Conservation (phyloP, 2,329 filamentous ascomycete species). For the Cryphonectria naterciae region DNA sequence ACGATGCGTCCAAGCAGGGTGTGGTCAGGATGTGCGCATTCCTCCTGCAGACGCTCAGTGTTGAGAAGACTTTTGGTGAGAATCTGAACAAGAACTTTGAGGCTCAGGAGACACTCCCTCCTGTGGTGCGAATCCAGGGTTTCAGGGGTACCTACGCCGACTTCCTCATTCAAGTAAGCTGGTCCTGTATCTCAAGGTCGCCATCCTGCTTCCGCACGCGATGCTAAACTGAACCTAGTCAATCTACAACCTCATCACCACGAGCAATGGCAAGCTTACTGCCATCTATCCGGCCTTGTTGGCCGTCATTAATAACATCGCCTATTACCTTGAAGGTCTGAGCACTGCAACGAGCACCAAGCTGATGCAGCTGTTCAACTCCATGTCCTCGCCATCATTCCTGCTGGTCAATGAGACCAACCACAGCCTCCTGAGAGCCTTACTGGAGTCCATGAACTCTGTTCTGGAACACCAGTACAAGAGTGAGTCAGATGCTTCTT, state of each 20-base stretch:
- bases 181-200: neutral
- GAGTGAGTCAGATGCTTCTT: constrained; percentile 55
- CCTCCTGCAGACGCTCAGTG: constrained; percentile 89
- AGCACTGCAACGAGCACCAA: constrained; percentile 77
- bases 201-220: constrained; percentile 25
- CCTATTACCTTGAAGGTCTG: constrained; percentile 79
- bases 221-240: constrained; percentile 58
- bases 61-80: constrained; percentile 86
- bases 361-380: constrained; percentile 83
- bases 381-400: constrained; percentile 93
- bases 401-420: constrained; percentile 91
- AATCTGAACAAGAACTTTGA: constrained; percentile 89
- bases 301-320: constrained; percentile 91
- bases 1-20: constrained; percentile 85
- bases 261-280: constrained; percentile 85
- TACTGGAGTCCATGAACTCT: constrained; percentile 87
- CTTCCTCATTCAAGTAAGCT: constrained; percentile 82
- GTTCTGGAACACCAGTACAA: constrained; percentile 87
- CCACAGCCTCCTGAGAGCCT: constrained; percentile 75
- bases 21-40: constrained; percentile 98
- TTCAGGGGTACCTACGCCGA: constrained; percentile 93
- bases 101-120: constrained; percentile 83
- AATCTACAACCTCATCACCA: constrained; percentile 88
- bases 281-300: constrained; percentile 91
- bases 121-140: constrained; percentile 77